Base-by-base conservation (phyloP, 352 stramenopile species). In the Globisporangium apiculatum region DNA sequence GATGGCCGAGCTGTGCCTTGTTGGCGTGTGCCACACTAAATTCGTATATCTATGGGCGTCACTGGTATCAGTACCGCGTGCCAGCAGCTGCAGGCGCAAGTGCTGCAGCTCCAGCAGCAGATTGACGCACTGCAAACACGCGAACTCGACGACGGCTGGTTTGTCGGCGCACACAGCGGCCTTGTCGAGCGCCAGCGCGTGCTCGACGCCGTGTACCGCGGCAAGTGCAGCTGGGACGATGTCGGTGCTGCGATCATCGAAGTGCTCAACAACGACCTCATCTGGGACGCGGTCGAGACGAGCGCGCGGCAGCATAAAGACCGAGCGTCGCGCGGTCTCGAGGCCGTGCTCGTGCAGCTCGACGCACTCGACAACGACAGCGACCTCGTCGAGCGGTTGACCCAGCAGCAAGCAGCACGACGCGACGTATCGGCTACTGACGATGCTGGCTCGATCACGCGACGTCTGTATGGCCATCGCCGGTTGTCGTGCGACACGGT, bases 201-300 rank as follows among this genome's bases (percentile, higher is more conserved):
- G 31, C 69, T 82, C 24, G 76, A 88, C 43, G 65, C 73, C 3
- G 74, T 86, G 8, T 72, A 79, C 58, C 66, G 62, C n/a, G 66
- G 66, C 45, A 78, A 80, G 46, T 79, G 76, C 40, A 73, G 62
- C 37, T 88, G 76, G 78, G 61, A 75, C 47, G 65, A 83, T 40
- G 74, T 88, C 9, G 78, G 78, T 1, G 74, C 73, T 3, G 61
- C 78, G 1, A 57, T 88, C 15, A 57, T 77, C 2, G 76, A 88
- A 55, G 60, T 89, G 5, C 62, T 89, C 7, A 89, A 84, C 56
- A 86, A 83, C 51, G 76, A 89, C 31, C 56, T 81, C 46, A 58
- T 89, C 3, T 89, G 78, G 78, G 57, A 73, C 18, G 76, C 72
- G 1, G 76, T 86, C 3, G 70, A 84, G 57, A 51, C 71, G 46